Conservation (phyloP, 2,329 filamentous ascomycete genomes). For the Clathrospora elynae region DNA sequence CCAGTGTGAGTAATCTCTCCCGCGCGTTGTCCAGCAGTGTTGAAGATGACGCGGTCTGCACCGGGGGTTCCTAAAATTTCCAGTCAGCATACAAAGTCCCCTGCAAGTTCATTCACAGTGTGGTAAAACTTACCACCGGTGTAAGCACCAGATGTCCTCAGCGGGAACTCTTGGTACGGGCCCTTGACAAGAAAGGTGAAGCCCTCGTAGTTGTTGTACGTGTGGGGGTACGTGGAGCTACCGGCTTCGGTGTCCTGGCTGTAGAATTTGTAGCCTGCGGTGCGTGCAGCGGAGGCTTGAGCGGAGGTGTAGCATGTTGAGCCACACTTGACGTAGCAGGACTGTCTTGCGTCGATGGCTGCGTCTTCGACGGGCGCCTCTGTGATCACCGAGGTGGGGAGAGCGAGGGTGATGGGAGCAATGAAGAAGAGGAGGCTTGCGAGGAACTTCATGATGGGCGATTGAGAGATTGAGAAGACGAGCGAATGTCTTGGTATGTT, state of each 20-base stretch:
- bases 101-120: neutral
- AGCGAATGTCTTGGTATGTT: slow-evolving; percentile 15
- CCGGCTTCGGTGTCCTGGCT: slow-evolving; percentile 46
- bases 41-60: slow-evolving; percentile 70
- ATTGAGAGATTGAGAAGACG: slow-evolving; percentile 1
- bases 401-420: slow-evolving; percentile 23
- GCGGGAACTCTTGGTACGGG: slow-evolving; percentile 68
- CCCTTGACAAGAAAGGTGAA: slow-evolving; percentile 63
- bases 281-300: slow-evolving; percentile 57
- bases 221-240: slow-evolving; percentile 60
- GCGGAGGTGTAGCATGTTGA: slow-evolving; percentile 57
- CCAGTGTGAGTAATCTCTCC: slow-evolving; percentile 73
- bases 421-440: slow-evolving; percentile 23
- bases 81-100: neutral
- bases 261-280: slow-evolving; percentile 60
- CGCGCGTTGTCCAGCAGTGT: slow-evolving; percentile 60
- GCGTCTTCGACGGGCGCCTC: slow-evolving; percentile 13
- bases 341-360: slow-evolving; percentile 46
- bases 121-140: slow-evolving; percentile 56
- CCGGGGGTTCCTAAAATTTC: slow-evolving; percentile 61
- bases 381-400: slow-evolving; percentile 23
- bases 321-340: slow-evolving; percentile 60
- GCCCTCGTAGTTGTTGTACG: slow-evolving; percentile 66
- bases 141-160: slow-evolving; percentile 59
- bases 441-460: slow-evolving; percentile 27